Conservation (phyloP, 352 stramenopile species). For the Ophiocytium majus region DNA sequence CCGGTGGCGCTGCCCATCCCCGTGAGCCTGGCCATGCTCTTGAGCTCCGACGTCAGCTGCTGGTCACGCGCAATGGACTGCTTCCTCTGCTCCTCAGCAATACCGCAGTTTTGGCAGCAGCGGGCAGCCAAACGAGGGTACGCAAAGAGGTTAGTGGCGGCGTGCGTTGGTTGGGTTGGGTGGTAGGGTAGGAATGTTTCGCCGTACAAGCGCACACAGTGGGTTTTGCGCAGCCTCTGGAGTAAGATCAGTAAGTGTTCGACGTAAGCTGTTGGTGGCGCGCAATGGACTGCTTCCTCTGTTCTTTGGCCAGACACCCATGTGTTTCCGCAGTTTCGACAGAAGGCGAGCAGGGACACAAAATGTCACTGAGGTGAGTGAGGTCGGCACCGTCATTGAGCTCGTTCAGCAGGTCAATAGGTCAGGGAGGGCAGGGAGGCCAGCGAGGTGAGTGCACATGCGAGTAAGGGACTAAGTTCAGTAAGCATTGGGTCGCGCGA, state of each 20-base stretch:
- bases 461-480: too few species aligned
- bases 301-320: too few species aligned
- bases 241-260: background rate
- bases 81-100: too few species aligned
- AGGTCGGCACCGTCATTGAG: too few species aligned
- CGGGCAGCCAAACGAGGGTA: background rate
- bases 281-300: background rate
- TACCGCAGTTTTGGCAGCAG: too few species aligned
- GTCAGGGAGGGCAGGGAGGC: too few species aligned
- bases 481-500: too few species aligned
- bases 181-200: background rate
- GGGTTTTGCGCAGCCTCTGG: background rate
- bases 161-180: background rate
- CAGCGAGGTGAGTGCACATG: too few species aligned
- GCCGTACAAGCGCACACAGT: background rate
- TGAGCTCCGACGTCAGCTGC: background rate
- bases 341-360: too few species aligned
- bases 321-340: too few species aligned
- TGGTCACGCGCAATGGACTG: background rate
- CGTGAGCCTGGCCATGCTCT: background rate
- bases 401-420: too few species aligned
- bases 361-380: too few species aligned
- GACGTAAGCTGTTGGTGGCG: background rate
- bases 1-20: background rate
- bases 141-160: background rate